phyloP scores from a whole-genome alignment of 2,329 filamentous ascomycete species.

The Cercospora citrullina region DNA sequence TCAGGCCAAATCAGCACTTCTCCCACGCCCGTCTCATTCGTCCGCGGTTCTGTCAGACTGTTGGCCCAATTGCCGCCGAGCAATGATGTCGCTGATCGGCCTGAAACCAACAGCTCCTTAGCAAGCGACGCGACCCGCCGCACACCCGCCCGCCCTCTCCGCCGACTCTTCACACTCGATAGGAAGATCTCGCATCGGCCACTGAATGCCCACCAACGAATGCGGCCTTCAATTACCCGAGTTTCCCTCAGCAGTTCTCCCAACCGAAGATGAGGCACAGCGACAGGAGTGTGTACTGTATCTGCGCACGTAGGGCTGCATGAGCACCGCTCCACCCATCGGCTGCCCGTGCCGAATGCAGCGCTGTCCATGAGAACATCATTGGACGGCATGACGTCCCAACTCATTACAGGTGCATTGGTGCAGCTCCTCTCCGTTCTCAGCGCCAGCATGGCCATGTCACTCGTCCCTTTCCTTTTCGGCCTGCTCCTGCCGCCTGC shows the following conservation, averaged over 20 bases:
- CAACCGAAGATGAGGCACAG: neutral
- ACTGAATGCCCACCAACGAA: neutral
- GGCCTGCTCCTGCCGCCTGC: neutral
- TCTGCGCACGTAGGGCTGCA: neutral
- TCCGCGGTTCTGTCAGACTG: neutral
- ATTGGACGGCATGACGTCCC: constrained; percentile 1
- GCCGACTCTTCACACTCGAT: neutral
- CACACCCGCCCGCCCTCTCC: neutral
- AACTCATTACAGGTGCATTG: neutral
- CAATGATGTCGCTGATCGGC: neutral
- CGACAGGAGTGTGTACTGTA: neutral
- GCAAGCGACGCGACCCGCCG: neutral
- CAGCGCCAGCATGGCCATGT: neutral
- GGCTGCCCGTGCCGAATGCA: neutral
- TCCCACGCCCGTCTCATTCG: neutral
- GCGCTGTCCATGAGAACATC: neutral
- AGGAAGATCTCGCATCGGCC: neutral
- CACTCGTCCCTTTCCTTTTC: neutral
- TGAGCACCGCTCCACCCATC: neutral
- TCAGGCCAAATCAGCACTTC: neutral
- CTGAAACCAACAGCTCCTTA: neutral
- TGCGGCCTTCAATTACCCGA: neutral
- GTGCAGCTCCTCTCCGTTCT: neutral
- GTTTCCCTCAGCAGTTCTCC: neutral
- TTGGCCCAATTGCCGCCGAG: constrained; percentile 1